A percentile compares a stretch with the other conserved stretches of the same genome.
phyloP scores from a whole-genome alignment of 192 early-diverging fungal species.

The Backusella tarrabulga region DNA sequence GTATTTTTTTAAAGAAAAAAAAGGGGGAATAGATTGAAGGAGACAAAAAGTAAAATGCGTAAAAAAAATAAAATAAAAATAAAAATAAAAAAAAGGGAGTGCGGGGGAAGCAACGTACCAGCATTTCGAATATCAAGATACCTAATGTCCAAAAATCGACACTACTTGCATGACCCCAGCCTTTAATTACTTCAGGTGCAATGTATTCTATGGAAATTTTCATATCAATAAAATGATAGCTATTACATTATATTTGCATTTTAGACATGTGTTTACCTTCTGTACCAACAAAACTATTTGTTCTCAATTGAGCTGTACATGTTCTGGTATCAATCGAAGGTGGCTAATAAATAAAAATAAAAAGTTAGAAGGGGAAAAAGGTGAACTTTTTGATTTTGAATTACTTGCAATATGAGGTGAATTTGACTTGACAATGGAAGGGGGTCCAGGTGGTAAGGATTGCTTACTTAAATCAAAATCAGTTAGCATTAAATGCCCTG shows the following conservation, averaged over 20 bases:
- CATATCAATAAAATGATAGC: not conserved
- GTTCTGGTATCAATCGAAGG: slow-evolving; percentile 86
- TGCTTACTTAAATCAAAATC: slow-evolving; percentile 99
- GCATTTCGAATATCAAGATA: slow-evolving; percentile 98
- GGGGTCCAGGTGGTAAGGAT: slow-evolving; percentile 73
- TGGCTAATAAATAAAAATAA: slow-evolving; percentile 29
- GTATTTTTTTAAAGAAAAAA: not conserved
- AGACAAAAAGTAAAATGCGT: not conserved
- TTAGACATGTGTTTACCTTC: slow-evolving; percentile 53
- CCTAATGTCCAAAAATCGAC: slow-evolving; percentile 99
- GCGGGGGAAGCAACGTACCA: slow-evolving; percentile 44
- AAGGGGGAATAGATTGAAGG: not conserved
- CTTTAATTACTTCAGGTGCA: slow-evolving; percentile 96
- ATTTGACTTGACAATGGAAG: slow-evolving; percentile 61
- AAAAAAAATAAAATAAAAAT: not conserved
- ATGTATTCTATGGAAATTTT: slow-evolving; percentile 76
- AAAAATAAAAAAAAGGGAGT: not conserved
- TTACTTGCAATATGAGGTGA: slow-evolving; percentile 53
- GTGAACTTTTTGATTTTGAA: not conserved
- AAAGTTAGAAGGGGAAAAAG: not conserved
- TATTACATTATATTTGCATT: not conserved
- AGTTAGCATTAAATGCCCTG: slow-evolving; percentile 96
- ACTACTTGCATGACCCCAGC: slow-evolving; percentile 86
- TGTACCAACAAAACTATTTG: slow-evolving; percentile 98
- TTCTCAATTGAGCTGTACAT: slow-evolving; percentile 84